Percentiles rank a stretch among this genome's conserved stretches.
Conservation (phyloP, 1,284 basidiomycete species). For the Sanghuangporus sanghuang region DNA sequence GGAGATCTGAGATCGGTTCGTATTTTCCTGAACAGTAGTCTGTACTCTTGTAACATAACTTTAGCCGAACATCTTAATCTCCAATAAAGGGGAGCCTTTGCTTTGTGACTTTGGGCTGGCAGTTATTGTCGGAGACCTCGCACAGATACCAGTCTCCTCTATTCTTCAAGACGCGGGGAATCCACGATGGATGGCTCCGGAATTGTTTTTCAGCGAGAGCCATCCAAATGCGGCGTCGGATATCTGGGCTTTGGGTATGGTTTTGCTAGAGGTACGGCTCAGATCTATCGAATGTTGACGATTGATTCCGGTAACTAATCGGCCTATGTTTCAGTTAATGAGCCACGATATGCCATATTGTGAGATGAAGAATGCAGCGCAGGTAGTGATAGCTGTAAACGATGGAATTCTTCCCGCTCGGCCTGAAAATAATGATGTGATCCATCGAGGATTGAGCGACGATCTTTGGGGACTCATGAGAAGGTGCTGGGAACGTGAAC, state of each 20-base stretch:
- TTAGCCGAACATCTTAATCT: conserved; percentile 19
- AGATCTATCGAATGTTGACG: neutral
- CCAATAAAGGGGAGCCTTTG: conserved; percentile 15
- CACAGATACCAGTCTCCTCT: conserved; percentile 15
- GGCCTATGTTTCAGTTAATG: conserved; percentile 12
- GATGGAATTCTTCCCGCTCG: conserved; percentile 4
- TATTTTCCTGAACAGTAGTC: neutral
- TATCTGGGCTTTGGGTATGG: conserved; percentile 17
- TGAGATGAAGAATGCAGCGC: conserved; percentile 14
- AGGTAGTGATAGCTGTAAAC: conserved; percentile 17
- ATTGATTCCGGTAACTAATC: neutral
- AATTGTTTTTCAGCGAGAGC: conserved; percentile 16
- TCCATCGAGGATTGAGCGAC: conserved; percentile 14
- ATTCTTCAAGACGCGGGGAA: conserved; percentile 13
- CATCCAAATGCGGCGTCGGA: conserved; percentile 9
- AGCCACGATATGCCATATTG: conserved; percentile 15
- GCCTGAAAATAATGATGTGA: conserved; percentile 5
- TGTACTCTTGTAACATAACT: neutral
- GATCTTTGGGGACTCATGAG: conserved; percentile 16
- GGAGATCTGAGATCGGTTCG: conserved; percentile 17
- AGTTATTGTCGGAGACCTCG: conserved; percentile 17
- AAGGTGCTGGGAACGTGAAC: conserved; percentile 13
- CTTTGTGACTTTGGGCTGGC: conserved; percentile 21
- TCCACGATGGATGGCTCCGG: conserved; percentile 20
- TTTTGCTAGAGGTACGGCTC: conserved; percentile 16